Evolutionary conservation across 352 stramenopile species (phyloP).

Genomic region (Pythium insidiosum): DNA sequence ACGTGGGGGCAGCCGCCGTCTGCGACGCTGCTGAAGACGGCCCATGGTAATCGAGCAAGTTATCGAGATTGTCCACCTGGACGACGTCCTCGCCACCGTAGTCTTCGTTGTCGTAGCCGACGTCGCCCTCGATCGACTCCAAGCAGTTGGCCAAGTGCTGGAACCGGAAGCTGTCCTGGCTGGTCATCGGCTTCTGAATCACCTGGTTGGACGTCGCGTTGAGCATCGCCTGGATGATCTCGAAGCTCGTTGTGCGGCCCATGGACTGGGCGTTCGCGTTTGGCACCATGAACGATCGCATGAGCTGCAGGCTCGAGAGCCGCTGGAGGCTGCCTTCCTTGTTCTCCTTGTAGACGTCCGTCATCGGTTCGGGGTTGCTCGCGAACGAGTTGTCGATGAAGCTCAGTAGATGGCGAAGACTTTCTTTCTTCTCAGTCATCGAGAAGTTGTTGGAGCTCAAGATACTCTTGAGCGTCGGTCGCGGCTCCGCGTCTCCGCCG

Average conservation of each 20-base stretch:
- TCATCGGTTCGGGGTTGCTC: slow-evolving; percentile 63
- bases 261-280: slow-evolving; percentile 24
- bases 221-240: slow-evolving; percentile 85
- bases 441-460: slow-evolving; percentile 78
- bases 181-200: slow-evolving; percentile 84
- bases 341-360: slow-evolving; percentile 76
- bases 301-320: slow-evolving; percentile 73
- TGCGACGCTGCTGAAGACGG: no score
- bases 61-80: slow-evolving; percentile 80
- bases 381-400: slow-evolving; percentile 84
- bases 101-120: slow-evolving; percentile 79
- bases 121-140: slow-evolving; percentile 75
- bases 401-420: slow-evolving; percentile 64
- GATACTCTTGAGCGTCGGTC: slow-evolving; percentile 69
- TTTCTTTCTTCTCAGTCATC: slow-evolving; percentile 86
- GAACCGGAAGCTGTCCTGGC: slow-evolving; percentile 82
- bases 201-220: slow-evolving; percentile 78
- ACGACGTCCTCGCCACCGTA: slow-evolving; percentile 77
- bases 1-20: slow-evolving; percentile 10
- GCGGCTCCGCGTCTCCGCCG: slow-evolving; percentile 2
- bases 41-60: slow-evolving; percentile 71
- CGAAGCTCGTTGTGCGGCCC: slow-evolving; percentile 79
- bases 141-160: slow-evolving; percentile 71
- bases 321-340: slow-evolving; percentile 59
- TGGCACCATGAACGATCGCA: slow-evolving; percentile 66